Percentiles rank a stretch among this genome's conserved stretches.
These are phyloP conservation scores for Drosera capensis DNA, from an alignment of 148 eudicot species.

Conservation along the genomic window DNA sequence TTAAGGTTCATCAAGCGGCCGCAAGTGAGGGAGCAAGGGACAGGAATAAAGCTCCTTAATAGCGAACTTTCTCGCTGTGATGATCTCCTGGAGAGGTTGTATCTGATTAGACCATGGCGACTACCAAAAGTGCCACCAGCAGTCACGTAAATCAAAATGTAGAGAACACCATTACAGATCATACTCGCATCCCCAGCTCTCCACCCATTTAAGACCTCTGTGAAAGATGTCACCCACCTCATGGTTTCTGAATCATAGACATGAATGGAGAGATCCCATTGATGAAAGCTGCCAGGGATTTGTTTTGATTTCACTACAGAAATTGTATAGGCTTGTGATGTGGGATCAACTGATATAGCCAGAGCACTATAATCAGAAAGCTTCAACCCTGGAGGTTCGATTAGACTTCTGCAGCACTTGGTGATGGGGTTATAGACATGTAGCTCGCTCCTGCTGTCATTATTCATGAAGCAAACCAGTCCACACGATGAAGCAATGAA, in stretches of 20 bases:
- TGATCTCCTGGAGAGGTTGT: constrained; percentile 28
- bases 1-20: constrained; percentile 88
- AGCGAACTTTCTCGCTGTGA: constrained; percentile 28
- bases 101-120: constrained; percentile 63
- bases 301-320: constrained; percentile 76
- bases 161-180: constrained; percentile 54
- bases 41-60: constrained; percentile 36
- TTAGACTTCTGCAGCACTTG: constrained; percentile 22
- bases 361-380: constrained; percentile 60
- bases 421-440: constrained; percentile 72
- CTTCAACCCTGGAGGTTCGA: constrained; percentile 42
- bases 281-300: constrained; percentile 49
- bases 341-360: constrained; percentile 46
- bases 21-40: constrained; percentile 79
- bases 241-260: constrained; percentile 43
- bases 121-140: constrained; percentile 37
- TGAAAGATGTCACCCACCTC: constrained; percentile 42
- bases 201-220: constrained; percentile 64
- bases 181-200: constrained; percentile 81
- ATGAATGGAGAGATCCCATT: constrained; percentile 78
- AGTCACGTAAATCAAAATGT: constrained; percentile 62
- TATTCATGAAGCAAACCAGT: constrained; percentile 81
- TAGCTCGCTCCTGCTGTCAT: constrained; percentile 45
- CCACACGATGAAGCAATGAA: constrained; percentile 78
- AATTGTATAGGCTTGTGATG: constrained; percentile 32